A percentile compares a stretch with the other conserved stretches of the same genome.
Conservation (phyloP, 2,329 filamentous ascomycete species). For the Beauveria asiatica region DNA sequence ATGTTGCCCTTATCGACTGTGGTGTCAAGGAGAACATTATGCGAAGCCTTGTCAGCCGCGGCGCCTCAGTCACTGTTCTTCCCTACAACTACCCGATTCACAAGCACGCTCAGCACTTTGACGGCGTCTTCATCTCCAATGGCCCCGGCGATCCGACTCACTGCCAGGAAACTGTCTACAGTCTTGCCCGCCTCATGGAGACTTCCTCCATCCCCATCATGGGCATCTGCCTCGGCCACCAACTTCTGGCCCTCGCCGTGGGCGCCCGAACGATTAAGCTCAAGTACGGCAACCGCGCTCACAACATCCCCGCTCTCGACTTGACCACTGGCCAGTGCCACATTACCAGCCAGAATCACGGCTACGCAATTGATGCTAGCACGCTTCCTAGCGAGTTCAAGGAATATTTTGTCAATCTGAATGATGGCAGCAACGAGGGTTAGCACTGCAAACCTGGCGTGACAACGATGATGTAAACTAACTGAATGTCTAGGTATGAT, state of each 20-base stretch:
- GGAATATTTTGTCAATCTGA: slow-evolving; percentile 97
- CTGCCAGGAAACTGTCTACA: slow-evolving; percentile 89
- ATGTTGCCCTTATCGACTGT: slow-evolving; percentile 93
- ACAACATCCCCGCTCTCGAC: slow-evolving; percentile 95
- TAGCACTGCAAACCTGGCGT: slow-evolving; percentile 14
- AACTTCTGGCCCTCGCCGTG: slow-evolving; percentile 82
- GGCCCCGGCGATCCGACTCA: slow-evolving; percentile 96
- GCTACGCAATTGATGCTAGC: slow-evolving; percentile 82
- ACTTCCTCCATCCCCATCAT: slow-evolving; percentile 86
- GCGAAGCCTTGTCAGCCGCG: slow-evolving; percentile 83
- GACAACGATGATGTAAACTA: not conserved
- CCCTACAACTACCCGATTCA: slow-evolving; percentile 96
- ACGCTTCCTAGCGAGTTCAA: slow-evolving; percentile 83
- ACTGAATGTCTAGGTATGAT: slow-evolving; percentile 56
- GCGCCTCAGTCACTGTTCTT: slow-evolving; percentile 87
- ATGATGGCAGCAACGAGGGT: slow-evolving; percentile 94
- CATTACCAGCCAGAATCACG: slow-evolving; percentile 98
- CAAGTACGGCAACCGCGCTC: slow-evolving; percentile 97
- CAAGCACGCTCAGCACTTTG: slow-evolving; percentile 96
- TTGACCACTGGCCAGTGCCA: slow-evolving; percentile 95
- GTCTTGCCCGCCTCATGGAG: slow-evolving; percentile 84
- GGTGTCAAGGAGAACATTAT: slow-evolving; percentile 99
- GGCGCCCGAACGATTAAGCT: slow-evolving; percentile 91
- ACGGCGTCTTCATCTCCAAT: slow-evolving; percentile 98
- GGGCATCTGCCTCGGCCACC: slow-evolving; percentile 96